A percentile compares a stretch with the other conserved stretches of the same genome.
Conservation (phyloP, 495 filamentous ascomycete species). For the Aspergillus coremiiformis region DNA sequence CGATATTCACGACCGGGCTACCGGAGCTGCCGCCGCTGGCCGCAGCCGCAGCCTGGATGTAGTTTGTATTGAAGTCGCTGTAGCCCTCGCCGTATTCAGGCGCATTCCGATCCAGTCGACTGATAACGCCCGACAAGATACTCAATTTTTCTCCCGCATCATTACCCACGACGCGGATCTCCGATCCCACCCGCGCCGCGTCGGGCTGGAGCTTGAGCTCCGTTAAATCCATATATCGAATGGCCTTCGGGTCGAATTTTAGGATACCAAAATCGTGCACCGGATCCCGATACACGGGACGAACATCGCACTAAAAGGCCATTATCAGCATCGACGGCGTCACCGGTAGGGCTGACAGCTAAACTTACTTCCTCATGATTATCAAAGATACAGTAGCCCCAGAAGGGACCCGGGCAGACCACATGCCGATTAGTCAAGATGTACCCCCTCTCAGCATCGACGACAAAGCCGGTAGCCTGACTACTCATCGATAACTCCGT, state of each 20-base stretch:
- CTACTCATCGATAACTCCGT: conserved; percentile 88
- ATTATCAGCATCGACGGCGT: neutral
- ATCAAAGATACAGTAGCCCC: conserved; percentile 96
- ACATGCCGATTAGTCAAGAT: conserved; percentile 91
- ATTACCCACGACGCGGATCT: conserved; percentile 96
- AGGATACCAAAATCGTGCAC: conserved; percentile 98
- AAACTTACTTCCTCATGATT: conserved; percentile 78
- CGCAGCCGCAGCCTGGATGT: conserved; percentile 95
- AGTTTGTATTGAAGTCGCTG: conserved; percentile 99
- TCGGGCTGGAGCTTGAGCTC: conserved; percentile 81
- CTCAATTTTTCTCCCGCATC: conserved; percentile 98
- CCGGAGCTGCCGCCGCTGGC: conserved; percentile 95
- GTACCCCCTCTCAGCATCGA: conserved; percentile 89
- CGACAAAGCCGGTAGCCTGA: conserved; percentile 96
- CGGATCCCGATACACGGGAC: conserved; percentile 96
- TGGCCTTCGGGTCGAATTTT: conserved; percentile 86
- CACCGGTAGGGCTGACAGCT: neutral
- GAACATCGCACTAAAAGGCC: conserved; percentile 71
- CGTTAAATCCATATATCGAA: conserved; percentile 90
- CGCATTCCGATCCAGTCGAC: conserved; percentile 88
- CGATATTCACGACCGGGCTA: conserved; percentile 92
- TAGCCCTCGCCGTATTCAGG: conserved; percentile 98
- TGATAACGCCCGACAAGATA: conserved; percentile 96
- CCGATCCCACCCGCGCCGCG: conserved; percentile 76
- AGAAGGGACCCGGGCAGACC: conserved; percentile 93